Evolutionary conservation across 495 filamentous ascomycete species (phyloP).

Genomic region (Xylaria nigripes): DNA sequence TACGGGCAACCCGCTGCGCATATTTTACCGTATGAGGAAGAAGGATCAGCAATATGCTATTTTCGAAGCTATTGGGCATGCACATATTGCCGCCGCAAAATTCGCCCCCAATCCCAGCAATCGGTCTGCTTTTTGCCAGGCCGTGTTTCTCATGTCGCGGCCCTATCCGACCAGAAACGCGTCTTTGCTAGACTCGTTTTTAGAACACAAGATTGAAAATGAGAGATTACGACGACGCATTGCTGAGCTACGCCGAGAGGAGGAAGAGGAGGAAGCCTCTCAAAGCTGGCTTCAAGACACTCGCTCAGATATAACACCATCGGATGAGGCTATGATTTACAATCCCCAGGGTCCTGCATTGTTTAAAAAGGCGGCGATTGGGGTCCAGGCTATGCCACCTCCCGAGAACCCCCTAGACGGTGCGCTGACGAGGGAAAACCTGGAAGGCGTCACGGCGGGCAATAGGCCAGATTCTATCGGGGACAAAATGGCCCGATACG

Average conservation of each 20-base stretch:
- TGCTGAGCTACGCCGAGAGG: slow-evolving; percentile 74
- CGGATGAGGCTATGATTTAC: slow-evolving; percentile 35
- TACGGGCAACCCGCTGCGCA: slow-evolving; percentile 65
- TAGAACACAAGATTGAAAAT: slow-evolving; percentile 98
- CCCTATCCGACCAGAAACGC: slow-evolving; percentile 87
- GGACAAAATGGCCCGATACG: slow-evolving; percentile 68
- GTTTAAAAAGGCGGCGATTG: slow-evolving; percentile 20
- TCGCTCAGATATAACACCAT: slow-evolving; percentile 46
- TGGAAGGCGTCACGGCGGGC: slow-evolving; percentile 67
- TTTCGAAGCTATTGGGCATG: slow-evolving; percentile 85
- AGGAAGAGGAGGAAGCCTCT: slow-evolving; percentile 58
- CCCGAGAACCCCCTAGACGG: slow-evolving; percentile 61
- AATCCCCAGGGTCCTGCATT: slow-evolving; percentile 14
- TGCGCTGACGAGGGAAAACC: slow-evolving; percentile 65
- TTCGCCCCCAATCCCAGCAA: slow-evolving; percentile 55
- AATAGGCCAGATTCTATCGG: slow-evolving; percentile 62
- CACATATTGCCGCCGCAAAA: slow-evolving; percentile 70
- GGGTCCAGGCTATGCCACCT: slow-evolving; percentile 52
- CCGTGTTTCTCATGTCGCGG: slow-evolving; percentile 88
- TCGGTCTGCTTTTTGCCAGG: slow-evolving; percentile 63
- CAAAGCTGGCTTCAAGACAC: slow-evolving; percentile 47
- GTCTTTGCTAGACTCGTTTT: slow-evolving; percentile 77
- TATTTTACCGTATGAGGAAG: slow-evolving; percentile 85
- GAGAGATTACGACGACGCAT: slow-evolving; percentile 79
- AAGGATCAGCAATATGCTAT: slow-evolving; percentile 65